Evolutionary conservation across 2,329 filamentous ascomycete genomes (phyloP).

Genomic region (Monosporascus sp.): DNA sequence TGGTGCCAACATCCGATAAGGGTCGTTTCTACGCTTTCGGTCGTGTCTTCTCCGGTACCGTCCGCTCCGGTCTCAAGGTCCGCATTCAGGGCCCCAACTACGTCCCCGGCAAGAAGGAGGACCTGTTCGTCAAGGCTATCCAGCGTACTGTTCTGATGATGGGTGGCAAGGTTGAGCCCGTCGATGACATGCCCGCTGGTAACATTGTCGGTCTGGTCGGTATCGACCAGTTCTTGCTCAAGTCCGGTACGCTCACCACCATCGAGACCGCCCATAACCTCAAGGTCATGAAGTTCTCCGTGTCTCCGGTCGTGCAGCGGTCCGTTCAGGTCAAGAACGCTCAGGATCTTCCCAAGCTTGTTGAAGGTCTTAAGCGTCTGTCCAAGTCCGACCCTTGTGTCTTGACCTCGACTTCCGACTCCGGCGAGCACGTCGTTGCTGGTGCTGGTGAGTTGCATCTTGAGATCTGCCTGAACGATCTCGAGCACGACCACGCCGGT

Average conservation of each 20-base stretch:
- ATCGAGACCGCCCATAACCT: constrained; percentile 98
- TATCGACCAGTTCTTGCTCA: constrained; percentile 99
- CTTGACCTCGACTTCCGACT: constrained; percentile 80
- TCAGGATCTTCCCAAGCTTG: constrained; percentile 98
- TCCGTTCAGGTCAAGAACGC: constrained; percentile 99
- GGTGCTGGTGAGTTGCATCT: constrained; percentile 99
- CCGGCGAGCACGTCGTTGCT: constrained; percentile 97
- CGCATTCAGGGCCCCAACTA: constrained; percentile 99
- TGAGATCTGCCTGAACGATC: constrained; percentile 99
- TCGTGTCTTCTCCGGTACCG: constrained; percentile 99
- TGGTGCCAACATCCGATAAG: constrained; percentile 99
- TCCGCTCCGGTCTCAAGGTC: constrained; percentile 97
- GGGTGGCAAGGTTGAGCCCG: constrained; percentile 98
- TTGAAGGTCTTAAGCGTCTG: constrained; percentile 99
- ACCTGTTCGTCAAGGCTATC: constrained; percentile 98
- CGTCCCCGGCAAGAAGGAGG: constrained; percentile 95
- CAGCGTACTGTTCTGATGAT: constrained; percentile 99
- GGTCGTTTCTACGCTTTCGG: constrained; percentile 99
- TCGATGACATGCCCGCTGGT: constrained; percentile 97
- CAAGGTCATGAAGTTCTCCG: constrained; percentile 99
- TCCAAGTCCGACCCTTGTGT: constrained; percentile 99
- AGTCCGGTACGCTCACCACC: constrained; percentile 99
- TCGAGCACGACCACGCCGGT: constrained; percentile 98
- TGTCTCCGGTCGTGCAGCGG: constrained; percentile 96
- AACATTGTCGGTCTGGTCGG: constrained; percentile 99